phyloP scores from a whole-genome alignment of 129 eudicot species.

The Ambrosia artemisiifolia region DNA sequence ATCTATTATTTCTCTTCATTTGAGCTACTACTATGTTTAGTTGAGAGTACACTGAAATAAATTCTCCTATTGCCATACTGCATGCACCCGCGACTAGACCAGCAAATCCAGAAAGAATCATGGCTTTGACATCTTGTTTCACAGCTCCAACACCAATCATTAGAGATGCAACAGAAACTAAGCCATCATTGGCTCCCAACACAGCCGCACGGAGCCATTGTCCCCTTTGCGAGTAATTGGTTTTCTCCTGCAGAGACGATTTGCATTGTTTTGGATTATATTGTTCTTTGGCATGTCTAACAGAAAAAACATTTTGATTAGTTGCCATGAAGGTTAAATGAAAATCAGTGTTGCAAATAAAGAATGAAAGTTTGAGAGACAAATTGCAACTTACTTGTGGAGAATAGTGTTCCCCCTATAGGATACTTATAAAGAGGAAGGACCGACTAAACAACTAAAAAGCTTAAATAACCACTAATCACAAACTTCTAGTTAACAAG shows the following conservation, averaged over 20 bases:
- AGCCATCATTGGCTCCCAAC: conserved; percentile 34
- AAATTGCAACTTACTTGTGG: conserved; percentile 17
- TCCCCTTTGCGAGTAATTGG: conserved; percentile 32
- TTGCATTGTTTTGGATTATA: conserved; percentile 1
- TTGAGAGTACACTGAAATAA: conserved; percentile 30
- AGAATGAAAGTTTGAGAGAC: not conserved
- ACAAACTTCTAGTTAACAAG: not conserved
- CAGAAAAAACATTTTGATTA: not conserved
- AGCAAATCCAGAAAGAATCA: conserved; percentile 36
- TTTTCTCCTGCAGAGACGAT: not conserved
- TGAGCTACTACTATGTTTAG: conserved; percentile 33
- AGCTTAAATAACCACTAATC: not conserved
- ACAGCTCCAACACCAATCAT: conserved; percentile 35
- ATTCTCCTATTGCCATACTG: conserved; percentile 37
- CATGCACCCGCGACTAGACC: conserved; percentile 42
- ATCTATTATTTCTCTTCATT: conserved; percentile 24
- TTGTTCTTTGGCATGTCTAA: not conserved
- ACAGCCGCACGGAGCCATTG: conserved; percentile 40
- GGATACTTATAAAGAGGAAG: conserved; percentile 26
- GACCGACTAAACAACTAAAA: not conserved
- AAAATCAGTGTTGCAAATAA: not conserved
- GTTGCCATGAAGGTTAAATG: conserved; percentile 23
- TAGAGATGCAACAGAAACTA: conserved; percentile 29
- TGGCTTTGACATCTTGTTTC: conserved; percentile 22
- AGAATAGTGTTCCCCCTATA: conserved; percentile 3